Conservation (phyloP, 2,329 filamentous ascomycete species). For the Piedraia hortae region DNA sequence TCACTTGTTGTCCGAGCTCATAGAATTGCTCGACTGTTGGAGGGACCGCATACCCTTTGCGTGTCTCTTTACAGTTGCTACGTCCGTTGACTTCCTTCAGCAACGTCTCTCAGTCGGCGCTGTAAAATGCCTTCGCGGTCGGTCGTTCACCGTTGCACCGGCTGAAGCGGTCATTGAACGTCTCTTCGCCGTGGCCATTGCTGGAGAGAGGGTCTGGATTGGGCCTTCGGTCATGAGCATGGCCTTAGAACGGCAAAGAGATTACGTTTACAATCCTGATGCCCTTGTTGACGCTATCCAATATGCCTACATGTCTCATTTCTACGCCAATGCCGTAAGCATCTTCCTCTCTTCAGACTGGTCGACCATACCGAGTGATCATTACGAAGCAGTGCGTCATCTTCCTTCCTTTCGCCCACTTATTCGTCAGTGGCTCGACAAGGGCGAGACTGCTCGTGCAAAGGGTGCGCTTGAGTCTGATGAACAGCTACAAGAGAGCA, state of each 20-base stretch:
- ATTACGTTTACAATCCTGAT: conserved; percentile 51
- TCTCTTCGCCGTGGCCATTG: conserved; percentile 34
- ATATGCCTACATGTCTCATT: conserved; percentile 71
- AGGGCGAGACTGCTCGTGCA: conserved; percentile 12
- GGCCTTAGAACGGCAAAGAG: conserved; percentile 43
- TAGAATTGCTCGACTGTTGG: conserved; percentile 43
- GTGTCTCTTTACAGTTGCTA: conserved; percentile 53
- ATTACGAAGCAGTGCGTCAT: conserved; percentile 39
- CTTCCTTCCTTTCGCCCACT: conserved; percentile 36
- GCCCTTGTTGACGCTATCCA: conserved; percentile 32
- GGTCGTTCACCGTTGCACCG: conserved; percentile 52
- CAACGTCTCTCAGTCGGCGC: conserved; percentile 42
- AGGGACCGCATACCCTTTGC: conserved; percentile 49
- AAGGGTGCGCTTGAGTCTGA: conserved; percentile 33
- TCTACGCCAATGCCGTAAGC: conserved; percentile 51
- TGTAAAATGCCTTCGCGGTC: conserved; percentile 37
- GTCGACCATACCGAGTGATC: conserved; percentile 23
- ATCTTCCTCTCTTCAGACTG: conserved; percentile 27
- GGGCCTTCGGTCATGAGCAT: conserved; percentile 34
- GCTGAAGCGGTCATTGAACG: conserved; percentile 43
- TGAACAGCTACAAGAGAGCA: conserved; percentile 22
- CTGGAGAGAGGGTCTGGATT: too few species aligned
- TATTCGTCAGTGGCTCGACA: conserved; percentile 7
- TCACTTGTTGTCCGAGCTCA: conserved; percentile 39
- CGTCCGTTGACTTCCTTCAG: conserved; percentile 54